phyloP scores from a whole-genome alignment of 169 alveolate genomes.

The Cardiosporidium cionae region DNA sequence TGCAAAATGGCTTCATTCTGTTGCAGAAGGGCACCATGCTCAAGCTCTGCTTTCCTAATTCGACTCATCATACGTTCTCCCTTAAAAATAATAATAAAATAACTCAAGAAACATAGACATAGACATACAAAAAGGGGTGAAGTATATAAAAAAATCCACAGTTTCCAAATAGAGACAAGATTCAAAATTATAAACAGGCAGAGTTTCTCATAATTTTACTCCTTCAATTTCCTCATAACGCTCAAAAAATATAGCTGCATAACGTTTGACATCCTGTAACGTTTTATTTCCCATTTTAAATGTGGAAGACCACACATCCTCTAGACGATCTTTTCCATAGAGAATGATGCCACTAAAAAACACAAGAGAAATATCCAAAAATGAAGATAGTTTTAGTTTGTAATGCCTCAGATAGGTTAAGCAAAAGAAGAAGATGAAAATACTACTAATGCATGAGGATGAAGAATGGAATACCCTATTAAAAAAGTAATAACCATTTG shows the following conservation, averaged over 20 bases:
- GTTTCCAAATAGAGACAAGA: too few relatives aligned
- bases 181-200: neutral
- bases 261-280: constrained; percentile 2
- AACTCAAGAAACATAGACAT: too few relatives aligned
- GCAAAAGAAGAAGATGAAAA: too few relatives aligned
- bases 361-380: neutral
- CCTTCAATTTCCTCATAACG: constrained; percentile 17
- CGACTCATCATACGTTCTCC: constrained; percentile 29
- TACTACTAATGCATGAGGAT: too few relatives aligned
- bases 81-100: neutral
- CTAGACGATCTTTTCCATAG: constrained; percentile 19
- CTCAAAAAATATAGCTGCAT: constrained; percentile 19
- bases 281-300: constrained; percentile 4
- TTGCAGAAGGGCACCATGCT: constrained; percentile 11
- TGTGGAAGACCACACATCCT: constrained; percentile 10
- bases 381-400: neutral
- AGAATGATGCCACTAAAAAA: constrained; percentile 8
- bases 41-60: constrained; percentile 9
- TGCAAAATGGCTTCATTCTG: constrained; percentile 16
- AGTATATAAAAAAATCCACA: too few relatives aligned
- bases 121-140: neutral
- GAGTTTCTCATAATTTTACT: neutral
- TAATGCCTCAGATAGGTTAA: too few relatives aligned
- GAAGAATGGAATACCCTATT: too few relatives aligned
- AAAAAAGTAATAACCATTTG: too few relatives aligned